Evolutionary conservation across 805 yeast genomes (phyloP).

Genomic region (Wickerhamomyces strasburgensis): DNA sequence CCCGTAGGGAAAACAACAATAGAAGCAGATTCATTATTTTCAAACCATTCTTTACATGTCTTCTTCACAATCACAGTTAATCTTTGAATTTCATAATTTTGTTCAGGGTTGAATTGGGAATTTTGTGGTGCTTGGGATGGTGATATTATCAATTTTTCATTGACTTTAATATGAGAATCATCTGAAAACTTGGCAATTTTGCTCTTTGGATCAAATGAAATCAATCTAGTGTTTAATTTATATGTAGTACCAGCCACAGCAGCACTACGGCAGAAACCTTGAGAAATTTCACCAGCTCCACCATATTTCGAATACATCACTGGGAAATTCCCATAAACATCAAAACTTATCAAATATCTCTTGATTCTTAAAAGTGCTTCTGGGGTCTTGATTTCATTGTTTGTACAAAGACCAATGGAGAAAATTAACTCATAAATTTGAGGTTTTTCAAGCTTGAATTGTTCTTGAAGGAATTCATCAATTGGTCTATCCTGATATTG

Average conservation of each 20-base stretch:
- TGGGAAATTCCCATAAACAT: constrained; percentile 92
- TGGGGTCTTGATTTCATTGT: constrained; percentile 56
- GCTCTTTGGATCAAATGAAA: constrained; percentile 57
- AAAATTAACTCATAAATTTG: constrained; percentile 81
- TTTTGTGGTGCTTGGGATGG: constrained; percentile 58
- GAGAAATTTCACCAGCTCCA: constrained; percentile 92
- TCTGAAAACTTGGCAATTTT: constrained; percentile 71
- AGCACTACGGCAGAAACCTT: constrained; percentile 95
- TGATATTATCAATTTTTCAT: constrained; percentile 74
- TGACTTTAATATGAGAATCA: constrained; percentile 67
- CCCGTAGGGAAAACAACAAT: constrained; percentile 90
- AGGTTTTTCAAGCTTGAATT: constrained; percentile 65
- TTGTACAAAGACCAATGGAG: constrained; percentile 76
- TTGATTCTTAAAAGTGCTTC: constrained; percentile 77
- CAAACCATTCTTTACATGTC: constrained; percentile 89
- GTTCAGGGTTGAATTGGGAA: constrained; percentile 37
- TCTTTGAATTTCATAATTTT: constrained; percentile 60
- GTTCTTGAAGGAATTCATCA: constrained; percentile 49
- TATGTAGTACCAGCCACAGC: constrained; percentile 98
- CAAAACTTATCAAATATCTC: constrained; percentile 78
- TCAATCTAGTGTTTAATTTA: constrained; percentile 66
- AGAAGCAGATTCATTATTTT: constrained; percentile 77
- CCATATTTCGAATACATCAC: constrained; percentile 90
- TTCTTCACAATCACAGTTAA: constrained; percentile 78
- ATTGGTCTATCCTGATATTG: constrained; percentile 54